Evolutionary conservation across 192 early-diverging fungal genomes (phyloP), one percentile per base, ranked within the genome.

Genomic region (Umbelopsis sp.): DNA sequence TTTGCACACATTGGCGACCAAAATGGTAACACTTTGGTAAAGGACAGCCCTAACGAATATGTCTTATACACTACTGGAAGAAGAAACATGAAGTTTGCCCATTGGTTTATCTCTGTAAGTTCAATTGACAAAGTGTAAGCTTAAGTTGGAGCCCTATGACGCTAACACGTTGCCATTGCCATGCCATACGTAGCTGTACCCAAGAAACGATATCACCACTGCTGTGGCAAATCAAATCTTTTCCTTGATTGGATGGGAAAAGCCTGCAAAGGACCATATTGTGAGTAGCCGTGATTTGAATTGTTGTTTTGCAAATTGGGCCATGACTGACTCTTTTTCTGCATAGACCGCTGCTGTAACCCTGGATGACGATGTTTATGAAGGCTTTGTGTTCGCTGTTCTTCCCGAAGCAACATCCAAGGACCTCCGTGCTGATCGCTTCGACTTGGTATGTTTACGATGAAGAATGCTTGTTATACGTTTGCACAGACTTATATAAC

Each of bases 41-140:
- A 86, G 69, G 94, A 96, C 75, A 90, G 90, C 44, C 89, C 92
- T 4, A 59, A 86, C 1, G 90, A 94, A 70, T 91, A 87, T 80
- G 73, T 94, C 22, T 84, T 95, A 44, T 94, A 93, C 66, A 89
- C 89, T 45, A 89, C 90, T 71, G 94, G 94, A 3, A 83, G 94
- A 8, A 77, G 86, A 20, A 71, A 86, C 75, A 88, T 91, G 81
- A 82, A 89, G 71, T 89, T 82, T 75, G 85, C 85, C 4, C 90
- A 93, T 69, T 91, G 92, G 29, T 88, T 80, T 52, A 62, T 95
- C 47, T 71, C 74, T 59, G 75, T 74, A 73, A 74, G 54, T 26
- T 3, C 29, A 0, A 45, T 45, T 20, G 59, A 21, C 10, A 24
- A 1, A 65, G 25, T 32, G 4, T 53, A 0, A 20, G 25, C 56